These are phyloP conservation scores for Sisymbrium altissimum DNA, from an alignment of 345 rosid species.

Conservation along the genomic window DNA sequence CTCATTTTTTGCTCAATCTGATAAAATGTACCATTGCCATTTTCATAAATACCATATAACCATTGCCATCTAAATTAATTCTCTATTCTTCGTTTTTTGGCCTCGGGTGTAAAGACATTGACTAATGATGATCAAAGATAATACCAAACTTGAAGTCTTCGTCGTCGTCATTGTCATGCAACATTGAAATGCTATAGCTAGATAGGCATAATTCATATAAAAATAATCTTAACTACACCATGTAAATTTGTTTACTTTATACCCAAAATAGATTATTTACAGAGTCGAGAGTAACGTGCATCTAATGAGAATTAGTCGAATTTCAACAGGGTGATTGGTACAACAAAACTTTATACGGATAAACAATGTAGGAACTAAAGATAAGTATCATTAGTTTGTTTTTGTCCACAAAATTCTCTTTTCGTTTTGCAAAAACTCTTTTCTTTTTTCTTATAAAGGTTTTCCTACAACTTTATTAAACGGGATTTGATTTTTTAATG, in stretches of 20 bases:
- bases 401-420: background rate
- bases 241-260: background rate
- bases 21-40: background rate
- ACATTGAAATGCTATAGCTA: background rate
- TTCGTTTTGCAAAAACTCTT: background rate
- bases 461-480: background rate
- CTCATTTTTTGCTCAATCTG: background rate
- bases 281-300: background rate
- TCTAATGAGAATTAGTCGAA: no score
- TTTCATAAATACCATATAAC: background rate
- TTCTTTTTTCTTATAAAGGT: no score
- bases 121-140: background rate
- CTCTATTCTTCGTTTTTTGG: background rate
- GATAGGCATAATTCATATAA: background rate
- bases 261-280: background rate
- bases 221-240: background rate
- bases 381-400: background rate
- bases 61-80: background rate
- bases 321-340: background rate
- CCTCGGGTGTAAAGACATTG: background rate
- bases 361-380: background rate
- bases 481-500: no score
- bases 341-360: background rate
- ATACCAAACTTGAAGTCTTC: background rate
- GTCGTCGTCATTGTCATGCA: background rate